These are phyloP conservation scores for Pleurotus ostreatus DNA, from an alignment of 768 basidiomycete species.

Conservation along the genomic window DNA sequence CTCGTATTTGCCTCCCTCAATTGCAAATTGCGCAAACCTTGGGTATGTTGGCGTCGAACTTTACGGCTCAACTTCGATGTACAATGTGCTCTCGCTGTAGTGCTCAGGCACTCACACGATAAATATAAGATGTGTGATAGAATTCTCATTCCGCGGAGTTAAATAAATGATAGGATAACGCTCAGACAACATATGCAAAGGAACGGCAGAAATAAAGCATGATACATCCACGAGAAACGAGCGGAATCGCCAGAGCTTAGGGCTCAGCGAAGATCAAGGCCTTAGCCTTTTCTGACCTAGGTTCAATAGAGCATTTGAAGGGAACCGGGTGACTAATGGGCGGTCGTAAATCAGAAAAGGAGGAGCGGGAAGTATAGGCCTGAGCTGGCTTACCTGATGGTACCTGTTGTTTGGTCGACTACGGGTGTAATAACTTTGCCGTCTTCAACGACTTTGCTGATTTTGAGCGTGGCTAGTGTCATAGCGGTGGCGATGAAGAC, in stretches of 20 bases:
- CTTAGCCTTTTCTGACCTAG: constrained; percentile 35
- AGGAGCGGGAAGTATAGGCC: too few species aligned
- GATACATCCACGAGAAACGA: too few species aligned
- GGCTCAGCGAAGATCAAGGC: constrained; percentile 31
- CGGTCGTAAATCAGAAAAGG: neutral
- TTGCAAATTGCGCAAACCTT: neutral
- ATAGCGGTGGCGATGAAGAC: constrained; percentile 36
- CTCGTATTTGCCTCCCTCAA: neutral
- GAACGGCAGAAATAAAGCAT: too few species aligned
- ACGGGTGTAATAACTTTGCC: constrained; percentile 27
- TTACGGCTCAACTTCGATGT: too few species aligned
- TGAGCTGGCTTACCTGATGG: constrained; percentile 33
- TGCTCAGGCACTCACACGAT: too few species aligned
- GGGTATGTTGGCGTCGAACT: neutral
- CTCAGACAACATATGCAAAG: too few species aligned
- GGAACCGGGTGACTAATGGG: constrained; percentile 33
- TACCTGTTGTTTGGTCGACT: constrained; percentile 38
- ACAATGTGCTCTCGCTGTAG: too few species aligned
- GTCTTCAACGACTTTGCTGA: constrained; percentile 24
- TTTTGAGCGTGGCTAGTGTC: constrained; percentile 38
- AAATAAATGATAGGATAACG: too few species aligned
- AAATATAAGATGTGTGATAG: too few species aligned
- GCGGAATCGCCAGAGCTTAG: too few species aligned
- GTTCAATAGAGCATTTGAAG: constrained; percentile 36
- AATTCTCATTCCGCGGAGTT: too few species aligned